Percentiles rank a stretch among this genome's conserved stretches.
Evolutionary conservation across 805 yeast species (phyloP).

Genomic region (Lipomyces yamadae): DNA sequence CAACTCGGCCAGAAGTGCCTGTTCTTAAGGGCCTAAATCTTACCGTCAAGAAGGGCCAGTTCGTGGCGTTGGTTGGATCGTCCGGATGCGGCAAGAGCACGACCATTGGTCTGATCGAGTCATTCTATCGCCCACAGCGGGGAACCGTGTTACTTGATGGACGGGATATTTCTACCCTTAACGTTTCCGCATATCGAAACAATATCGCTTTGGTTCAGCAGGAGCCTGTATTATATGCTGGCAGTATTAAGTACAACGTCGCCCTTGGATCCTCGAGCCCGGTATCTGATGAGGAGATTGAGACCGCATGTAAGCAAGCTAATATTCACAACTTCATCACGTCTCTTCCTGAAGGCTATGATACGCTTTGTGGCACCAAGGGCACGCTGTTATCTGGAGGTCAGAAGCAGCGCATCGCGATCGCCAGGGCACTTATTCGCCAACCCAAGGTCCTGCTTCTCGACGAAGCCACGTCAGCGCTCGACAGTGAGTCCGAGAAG

Average conservation of each 20-base stretch:
- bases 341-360: constrained; percentile 58
- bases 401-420: constrained; percentile 67
- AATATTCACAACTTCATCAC: constrained; percentile 58
- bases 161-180: constrained; percentile 53
- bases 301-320: constrained; percentile 55
- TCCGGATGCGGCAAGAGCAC: constrained; percentile 56
- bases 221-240: constrained; percentile 68
- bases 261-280: constrained; percentile 46
- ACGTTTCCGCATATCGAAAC: constrained; percentile 56
- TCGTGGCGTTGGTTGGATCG: constrained; percentile 92
- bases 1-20: constrained; percentile 43
- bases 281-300: constrained; percentile 49
- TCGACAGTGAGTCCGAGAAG: constrained; percentile 65
- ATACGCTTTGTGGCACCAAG: constrained; percentile 55
- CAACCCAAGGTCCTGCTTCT: constrained; percentile 59
- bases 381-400: constrained; percentile 67
- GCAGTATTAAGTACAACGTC: constrained; percentile 76
- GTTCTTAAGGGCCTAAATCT: constrained; percentile 41
- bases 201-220: constrained; percentile 67
- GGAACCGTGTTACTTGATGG: constrained; percentile 62
- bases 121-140: constrained; percentile 55
- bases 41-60: constrained; percentile 70
- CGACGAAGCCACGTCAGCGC: constrained; percentile 63
- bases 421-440: constrained; percentile 65
- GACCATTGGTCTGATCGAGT: constrained; percentile 59